phyloP scores from a whole-genome alignment of 768 basidiomycete species.

The Boletus rubropictus region DNA sequence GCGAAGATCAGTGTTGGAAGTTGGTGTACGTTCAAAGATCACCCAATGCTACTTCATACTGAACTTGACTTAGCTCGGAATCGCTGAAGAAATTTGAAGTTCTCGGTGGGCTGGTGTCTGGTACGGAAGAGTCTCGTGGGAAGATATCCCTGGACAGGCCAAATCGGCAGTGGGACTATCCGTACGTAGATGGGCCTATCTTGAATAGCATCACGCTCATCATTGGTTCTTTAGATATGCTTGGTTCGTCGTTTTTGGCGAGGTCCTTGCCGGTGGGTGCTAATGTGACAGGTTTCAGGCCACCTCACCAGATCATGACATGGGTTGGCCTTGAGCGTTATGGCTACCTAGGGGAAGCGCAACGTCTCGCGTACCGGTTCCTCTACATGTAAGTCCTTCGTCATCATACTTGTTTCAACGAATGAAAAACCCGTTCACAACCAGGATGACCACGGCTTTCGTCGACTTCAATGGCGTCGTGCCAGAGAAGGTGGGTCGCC shows the following conservation, averaged over 20 bases:
- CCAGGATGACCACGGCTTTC: conserved; percentile 87
- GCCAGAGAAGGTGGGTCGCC: conserved; percentile 73
- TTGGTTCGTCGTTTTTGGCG: conserved; percentile 38
- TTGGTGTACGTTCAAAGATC: conserved; percentile 64
- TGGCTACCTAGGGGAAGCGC: conserved; percentile 89
- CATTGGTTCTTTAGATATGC: conserved; percentile 47
- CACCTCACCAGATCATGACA: conserved; percentile 97
- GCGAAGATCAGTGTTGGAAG: conserved; percentile 90
- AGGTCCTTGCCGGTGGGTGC: background rate
- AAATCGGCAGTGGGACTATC: conserved; percentile 99
- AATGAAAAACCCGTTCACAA: conserved; percentile 2
- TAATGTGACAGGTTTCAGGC: conserved; percentile 42
- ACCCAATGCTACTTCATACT: conserved; percentile 8
- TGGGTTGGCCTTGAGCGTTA: conserved; percentile 98
- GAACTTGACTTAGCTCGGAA: conserved; percentile 49
- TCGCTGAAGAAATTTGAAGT: conserved; percentile 96
- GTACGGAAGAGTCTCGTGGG: conserved; percentile 93
- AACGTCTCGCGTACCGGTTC: conserved; percentile 90
- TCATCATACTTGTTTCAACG: background rate
- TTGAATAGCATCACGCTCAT: conserved; percentile 8
- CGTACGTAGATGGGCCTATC: conserved; percentile 45
- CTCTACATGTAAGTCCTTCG: conserved; percentile 96
- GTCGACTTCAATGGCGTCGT: conserved; percentile 98
- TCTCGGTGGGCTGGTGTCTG: conserved; percentile 89
- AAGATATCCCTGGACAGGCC: conserved; percentile 94